Percentiles rank a stretch among this genome's conserved stretches.
These are phyloP conservation scores for Aspergillus spinulosporus DNA, from an alignment of 2,329 filamentous ascomycete genomes.

Conservation along the genomic window DNA sequence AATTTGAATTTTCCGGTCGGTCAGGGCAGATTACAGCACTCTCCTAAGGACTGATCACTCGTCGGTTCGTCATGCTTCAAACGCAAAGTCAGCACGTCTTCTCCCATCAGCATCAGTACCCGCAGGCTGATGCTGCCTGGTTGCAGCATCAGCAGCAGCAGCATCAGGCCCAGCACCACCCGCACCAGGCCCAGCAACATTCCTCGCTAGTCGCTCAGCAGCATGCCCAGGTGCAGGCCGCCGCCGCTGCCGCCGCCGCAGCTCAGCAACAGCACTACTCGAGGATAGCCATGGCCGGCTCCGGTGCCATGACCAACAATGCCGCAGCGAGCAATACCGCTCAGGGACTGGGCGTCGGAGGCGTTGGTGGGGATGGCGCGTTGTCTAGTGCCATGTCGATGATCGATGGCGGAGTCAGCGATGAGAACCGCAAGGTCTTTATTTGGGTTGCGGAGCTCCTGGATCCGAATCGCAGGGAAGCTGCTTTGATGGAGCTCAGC, in stretches of 20 bases:
- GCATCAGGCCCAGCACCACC: constrained; percentile 41
- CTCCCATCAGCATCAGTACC: constrained; percentile 59
- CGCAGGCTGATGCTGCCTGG: constrained; percentile 48
- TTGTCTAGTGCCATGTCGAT: constrained; percentile 36
- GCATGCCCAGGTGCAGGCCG: constrained; percentile 57
- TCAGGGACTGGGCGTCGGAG: constrained; percentile 43
- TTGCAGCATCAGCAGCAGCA: constrained; percentile 46
- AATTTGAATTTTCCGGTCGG: constrained; percentile 23
- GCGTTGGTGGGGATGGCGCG: constrained; percentile 49
- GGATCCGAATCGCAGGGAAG: constrained; percentile 82
- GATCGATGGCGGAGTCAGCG: constrained; percentile 70
- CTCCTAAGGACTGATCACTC: constrained; percentile 29
- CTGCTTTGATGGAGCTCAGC: constrained; percentile 89
- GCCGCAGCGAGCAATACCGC: constrained; percentile 44
- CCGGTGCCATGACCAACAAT: constrained; percentile 61
- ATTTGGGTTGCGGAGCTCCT: constrained; percentile 89
- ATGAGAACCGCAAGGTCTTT: constrained; percentile 91
- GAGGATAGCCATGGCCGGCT: constrained; percentile 66
- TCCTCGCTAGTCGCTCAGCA: constrained; percentile 49
- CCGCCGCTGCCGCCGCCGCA: constrained; percentile 41
- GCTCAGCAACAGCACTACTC: constrained; percentile 63
- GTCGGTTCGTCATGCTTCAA: constrained; percentile 45
- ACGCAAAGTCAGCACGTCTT: constrained; percentile 62
- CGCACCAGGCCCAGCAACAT: constrained; percentile 43
- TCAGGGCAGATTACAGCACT: constrained; percentile 20